Evolutionary conservation across 768 basidiomycete species (phyloP).

Genomic region (Mycena floridula): DNA sequence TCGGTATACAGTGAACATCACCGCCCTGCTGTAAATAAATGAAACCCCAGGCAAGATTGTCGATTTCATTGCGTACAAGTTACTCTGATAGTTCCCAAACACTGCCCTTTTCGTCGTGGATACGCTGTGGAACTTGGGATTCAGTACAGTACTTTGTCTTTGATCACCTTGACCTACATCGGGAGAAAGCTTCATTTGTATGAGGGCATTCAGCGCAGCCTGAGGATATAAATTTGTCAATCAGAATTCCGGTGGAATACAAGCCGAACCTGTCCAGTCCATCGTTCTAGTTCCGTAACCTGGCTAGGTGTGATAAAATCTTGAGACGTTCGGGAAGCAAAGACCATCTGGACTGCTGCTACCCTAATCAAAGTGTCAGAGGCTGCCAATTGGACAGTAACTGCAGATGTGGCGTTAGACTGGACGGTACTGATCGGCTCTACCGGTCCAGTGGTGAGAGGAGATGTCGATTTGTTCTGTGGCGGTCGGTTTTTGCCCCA

Average conservation of each 20-base stretch:
- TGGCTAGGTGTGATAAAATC: slow-evolving; percentile 71
- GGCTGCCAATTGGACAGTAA: slow-evolving; percentile 12
- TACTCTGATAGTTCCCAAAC: slow-evolving; percentile 58
- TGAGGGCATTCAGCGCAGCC: slow-evolving; percentile 55
- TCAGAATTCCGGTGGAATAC: slow-evolving; percentile 1
- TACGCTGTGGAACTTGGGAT: slow-evolving; percentile 26
- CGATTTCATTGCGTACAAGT: no score
- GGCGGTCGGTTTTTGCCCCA: slow-evolving; percentile 41
- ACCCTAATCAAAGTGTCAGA: slow-evolving; percentile 49
- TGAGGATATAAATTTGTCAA: slow-evolving; percentile 10
- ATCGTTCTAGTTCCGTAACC: slow-evolving; percentile 53
- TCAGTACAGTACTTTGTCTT: slow-evolving; percentile 9
- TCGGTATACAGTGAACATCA: no score
- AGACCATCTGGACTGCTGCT: slow-evolving; percentile 79
- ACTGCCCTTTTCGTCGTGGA: slow-evolving; percentile 49
- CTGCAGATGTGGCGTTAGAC: slow-evolving; percentile 12
- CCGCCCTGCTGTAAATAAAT: no score
- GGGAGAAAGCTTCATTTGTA: slow-evolving; percentile 36
- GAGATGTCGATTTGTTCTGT: slow-evolving; percentile 16
- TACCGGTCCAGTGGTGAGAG: slow-evolving; percentile 41
- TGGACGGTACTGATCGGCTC: slow-evolving; percentile 28
- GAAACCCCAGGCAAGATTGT: no score
- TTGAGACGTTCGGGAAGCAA: slow-evolving; percentile 65
- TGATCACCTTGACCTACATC: slow-evolving; percentile 35
- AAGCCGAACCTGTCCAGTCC: slow-evolving; percentile 43